phyloP scores from a whole-genome alignment of 2,329 filamentous ascomycete species.

The Rhinocladiella mackenziei region DNA sequence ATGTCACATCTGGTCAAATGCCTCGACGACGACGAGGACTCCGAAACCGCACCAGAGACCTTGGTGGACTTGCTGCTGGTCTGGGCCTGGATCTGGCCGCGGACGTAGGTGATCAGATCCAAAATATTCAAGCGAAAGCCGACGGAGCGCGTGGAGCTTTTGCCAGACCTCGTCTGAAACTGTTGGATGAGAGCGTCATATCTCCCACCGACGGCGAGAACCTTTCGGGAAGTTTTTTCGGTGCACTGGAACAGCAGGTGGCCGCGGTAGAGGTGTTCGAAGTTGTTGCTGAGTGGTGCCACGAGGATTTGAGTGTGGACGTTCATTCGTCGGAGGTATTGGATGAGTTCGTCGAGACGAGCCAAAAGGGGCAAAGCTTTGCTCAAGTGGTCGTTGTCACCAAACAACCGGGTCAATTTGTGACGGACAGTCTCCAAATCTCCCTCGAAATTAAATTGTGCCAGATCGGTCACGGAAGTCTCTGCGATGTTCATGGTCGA shows the following conservation, averaged over 20 bases:
- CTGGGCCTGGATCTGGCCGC: conserved; percentile 12
- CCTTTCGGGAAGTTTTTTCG: conserved; percentile 70
- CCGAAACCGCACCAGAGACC: conserved; percentile 1
- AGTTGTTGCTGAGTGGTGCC: conserved; percentile 79
- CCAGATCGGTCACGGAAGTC: conserved; percentile 84
- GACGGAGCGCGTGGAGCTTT: conserved; percentile 73
- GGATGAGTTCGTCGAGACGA: conserved; percentile 73
- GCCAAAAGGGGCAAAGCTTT: conserved; percentile 58
- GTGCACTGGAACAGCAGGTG: conserved; percentile 88
- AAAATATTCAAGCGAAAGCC: conserved; percentile 60
- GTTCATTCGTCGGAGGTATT: conserved; percentile 70
- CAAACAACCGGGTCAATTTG: conserved; percentile 43
- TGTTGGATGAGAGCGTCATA: conserved; percentile 88
- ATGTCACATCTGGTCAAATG: conserved; percentile 63
- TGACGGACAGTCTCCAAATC: conserved; percentile 24
- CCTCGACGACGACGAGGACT: conserved; percentile 12
- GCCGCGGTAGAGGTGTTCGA: conserved; percentile 83
- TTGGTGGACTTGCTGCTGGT: conserved; percentile 8
- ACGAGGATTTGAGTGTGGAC: conserved; percentile 77
- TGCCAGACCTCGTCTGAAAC: conserved; percentile 64
- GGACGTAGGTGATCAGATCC: conserved; percentile 25
- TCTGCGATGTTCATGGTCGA: conserved; percentile 68
- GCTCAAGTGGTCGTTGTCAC: conserved; percentile 51
- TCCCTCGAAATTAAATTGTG: conserved; percentile 84
- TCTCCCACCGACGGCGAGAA: conserved; percentile 86